Base-by-base conservation (phyloP, 2,329 filamentous ascomycete genomes). In the Hyphodiscus sp. region DNA sequence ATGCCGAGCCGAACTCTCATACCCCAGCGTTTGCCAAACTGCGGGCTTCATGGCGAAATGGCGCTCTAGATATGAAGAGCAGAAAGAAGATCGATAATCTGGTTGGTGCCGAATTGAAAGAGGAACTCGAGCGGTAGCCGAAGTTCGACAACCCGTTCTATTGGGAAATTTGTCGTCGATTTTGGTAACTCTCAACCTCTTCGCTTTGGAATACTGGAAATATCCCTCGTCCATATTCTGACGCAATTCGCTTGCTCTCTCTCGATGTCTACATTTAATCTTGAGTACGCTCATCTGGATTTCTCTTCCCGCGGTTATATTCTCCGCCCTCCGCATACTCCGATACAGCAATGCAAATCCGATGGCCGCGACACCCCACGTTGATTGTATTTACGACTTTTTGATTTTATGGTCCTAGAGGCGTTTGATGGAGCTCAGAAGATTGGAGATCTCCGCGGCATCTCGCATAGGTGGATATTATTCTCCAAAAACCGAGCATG, bases 71-170 rank as follows among this genome's bases (percentile, higher is more conserved):
- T 60, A 65, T 77, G 65, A 76, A 75, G 67, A 83, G 77, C 64
- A 75, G 79, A 63, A 79, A 80, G 70, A 77, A 74, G 64, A 73
- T 83, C 53, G 69, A 74, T 51, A 73, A 75, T 55, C 68, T 79
- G 54, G 68, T 83, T 54, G 76, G 78, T 63, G 66, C 69, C 23
- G 70, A 74, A 54, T 69, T 82, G 54, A 77, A 73, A 66, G 70
- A 73, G 59, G 74, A 77, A 60, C 73, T 85, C 59, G 76, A 81
- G 55, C 65, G 64, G 30, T 65, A 52, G 61, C 51, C 19, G 44
- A 50, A 49, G 19, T 19, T 49, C 29, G 46, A 19, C 19, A 20
- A 48, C 20, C 23, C 20, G 18, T 16, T 18, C 42, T 19, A 23
- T 45, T 18, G 4, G 11, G 42, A 23, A 20, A 9, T 45, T 13